phyloP scores from a whole-genome alignment of 2,329 filamentous ascomycete species.

The Paecilomyces dactylethromorphus region DNA sequence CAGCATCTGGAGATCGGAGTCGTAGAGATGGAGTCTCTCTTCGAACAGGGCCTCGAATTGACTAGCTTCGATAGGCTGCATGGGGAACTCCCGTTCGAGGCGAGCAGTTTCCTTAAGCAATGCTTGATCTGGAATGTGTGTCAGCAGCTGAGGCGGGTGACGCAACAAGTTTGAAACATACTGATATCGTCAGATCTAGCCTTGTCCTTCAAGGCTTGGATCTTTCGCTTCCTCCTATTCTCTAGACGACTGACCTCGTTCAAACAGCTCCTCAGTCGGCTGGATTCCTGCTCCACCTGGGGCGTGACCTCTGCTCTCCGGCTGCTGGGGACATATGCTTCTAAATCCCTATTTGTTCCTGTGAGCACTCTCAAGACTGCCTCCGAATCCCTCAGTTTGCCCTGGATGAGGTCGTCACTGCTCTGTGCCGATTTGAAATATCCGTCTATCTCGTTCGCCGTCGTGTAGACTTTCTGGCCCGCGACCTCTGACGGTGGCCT shows the following conservation, averaged over 20 bases:
- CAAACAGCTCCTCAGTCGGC: slow-evolving; percentile 67
- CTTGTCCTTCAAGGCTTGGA: slow-evolving; percentile 72
- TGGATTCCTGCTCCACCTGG: slow-evolving; percentile 71
- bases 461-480: slow-evolving; percentile 64
- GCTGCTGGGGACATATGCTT: slow-evolving; percentile 85
- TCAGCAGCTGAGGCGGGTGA: slow-evolving; percentile 1
- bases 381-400: slow-evolving; percentile 72
- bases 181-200: slow-evolving; percentile 81
- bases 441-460: slow-evolving; percentile 72
- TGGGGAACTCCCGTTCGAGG: slow-evolving; percentile 78
- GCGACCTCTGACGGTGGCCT: slow-evolving; percentile 65
- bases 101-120: slow-evolving; percentile 77
- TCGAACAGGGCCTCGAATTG: slow-evolving; percentile 94
- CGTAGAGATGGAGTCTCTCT: slow-evolving; percentile 71
- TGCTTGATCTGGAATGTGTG: slow-evolving; percentile 51
- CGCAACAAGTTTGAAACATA: slow-evolving; percentile 24
- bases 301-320: slow-evolving; percentile 72
- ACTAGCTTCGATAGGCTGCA: slow-evolving; percentile 74
- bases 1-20: slow-evolving; percentile 66
- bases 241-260: slow-evolving; percentile 84
- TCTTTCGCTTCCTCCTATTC: slow-evolving; percentile 68
- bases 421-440: slow-evolving; percentile 70
- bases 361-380: slow-evolving; percentile 68
- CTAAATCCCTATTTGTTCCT: slow-evolving; percentile 71
- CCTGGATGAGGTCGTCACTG: slow-evolving; percentile 64